A percentile compares a stretch with the other conserved stretches of the same genome.
Conservation (phyloP, 148 eudicot species). For the Selenicereus undatus region DNA sequence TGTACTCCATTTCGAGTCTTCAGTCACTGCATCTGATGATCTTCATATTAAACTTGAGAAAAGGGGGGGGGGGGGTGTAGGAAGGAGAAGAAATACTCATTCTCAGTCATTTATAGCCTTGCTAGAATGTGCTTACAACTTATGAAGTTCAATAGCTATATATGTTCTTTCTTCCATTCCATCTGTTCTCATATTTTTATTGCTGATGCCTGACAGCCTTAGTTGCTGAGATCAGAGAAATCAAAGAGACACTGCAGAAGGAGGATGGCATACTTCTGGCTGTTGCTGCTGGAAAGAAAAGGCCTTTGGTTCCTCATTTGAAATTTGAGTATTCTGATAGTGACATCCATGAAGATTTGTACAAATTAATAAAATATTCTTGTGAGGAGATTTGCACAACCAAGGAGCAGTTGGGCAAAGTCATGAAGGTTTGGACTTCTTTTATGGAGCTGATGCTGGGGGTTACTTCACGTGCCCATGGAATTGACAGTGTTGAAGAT, state of each 20-base stretch:
- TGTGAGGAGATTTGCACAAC: slow-evolving; percentile 80
- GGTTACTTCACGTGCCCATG: slow-evolving; percentile 38
- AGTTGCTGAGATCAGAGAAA: slow-evolving; percentile 78
- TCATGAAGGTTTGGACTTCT: slow-evolving; percentile 75
- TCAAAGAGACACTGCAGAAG: slow-evolving; percentile 65
- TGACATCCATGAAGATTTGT: slow-evolving; percentile 75
- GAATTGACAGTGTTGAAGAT: slow-evolving; percentile 43
- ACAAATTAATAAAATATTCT: slow-evolving; percentile 72
- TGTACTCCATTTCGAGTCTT: no score
- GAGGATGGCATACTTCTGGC: slow-evolving; percentile 70
- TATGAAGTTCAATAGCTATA: not conserved
- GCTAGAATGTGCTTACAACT: no score
- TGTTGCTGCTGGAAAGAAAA: slow-evolving; percentile 74
- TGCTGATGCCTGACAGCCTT: slow-evolving; percentile 45
- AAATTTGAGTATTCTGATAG: slow-evolving; percentile 60
- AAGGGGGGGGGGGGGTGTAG: no score
- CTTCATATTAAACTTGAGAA: no score
- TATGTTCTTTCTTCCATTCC: not conserved
- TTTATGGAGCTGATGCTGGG: slow-evolving; percentile 86
- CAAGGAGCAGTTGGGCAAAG: slow-evolving; percentile 81
- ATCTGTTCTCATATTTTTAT: slow-evolving; percentile 15
- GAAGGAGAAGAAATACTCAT: no score
- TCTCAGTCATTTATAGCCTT: no score
- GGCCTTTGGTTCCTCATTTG: slow-evolving; percentile 60
- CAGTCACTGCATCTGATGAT: no score